These are phyloP conservation scores for Thyridium curvatum DNA, from an alignment of 2,329 filamentous ascomycete genomes.

Conservation along the genomic window DNA sequence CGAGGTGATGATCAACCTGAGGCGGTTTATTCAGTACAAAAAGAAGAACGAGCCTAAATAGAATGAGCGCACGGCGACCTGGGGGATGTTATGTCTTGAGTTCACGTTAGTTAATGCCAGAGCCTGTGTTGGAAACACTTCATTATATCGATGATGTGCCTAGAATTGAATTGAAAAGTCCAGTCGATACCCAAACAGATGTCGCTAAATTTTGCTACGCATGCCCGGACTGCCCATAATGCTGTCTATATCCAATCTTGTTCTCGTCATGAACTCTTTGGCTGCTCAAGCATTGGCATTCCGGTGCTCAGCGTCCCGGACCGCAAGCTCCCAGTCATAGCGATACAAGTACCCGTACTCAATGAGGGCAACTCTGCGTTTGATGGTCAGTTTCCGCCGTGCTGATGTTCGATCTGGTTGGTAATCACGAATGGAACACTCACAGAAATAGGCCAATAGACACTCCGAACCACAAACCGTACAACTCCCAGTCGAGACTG, in stretches of 20 bases:
- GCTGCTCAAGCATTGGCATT: constrained; percentile 23
- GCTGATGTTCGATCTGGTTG: neutral
- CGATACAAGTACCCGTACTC: constrained; percentile 46
- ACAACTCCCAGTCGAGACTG: constrained; percentile 67
- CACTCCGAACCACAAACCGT: constrained; percentile 76
- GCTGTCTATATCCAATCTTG: too few relatives aligned
- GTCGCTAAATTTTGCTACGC: too few relatives aligned
- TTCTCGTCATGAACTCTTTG: too few relatives aligned
- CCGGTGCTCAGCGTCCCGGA: constrained; percentile 43
- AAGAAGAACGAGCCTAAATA: constrained; percentile 41
- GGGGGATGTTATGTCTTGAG: too few relatives aligned
- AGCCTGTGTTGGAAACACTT: too few relatives aligned
- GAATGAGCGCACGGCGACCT: constrained; percentile 1
- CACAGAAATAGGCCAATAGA: constrained; percentile 63
- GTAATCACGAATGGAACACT: constrained; percentile 19
- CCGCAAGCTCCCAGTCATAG: constrained; percentile 49
- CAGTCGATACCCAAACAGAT: too few relatives aligned
- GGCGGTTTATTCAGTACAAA: constrained; percentile 59
- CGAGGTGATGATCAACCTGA: constrained; percentile 54
- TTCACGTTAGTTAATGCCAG: too few relatives aligned
- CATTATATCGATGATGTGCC: too few relatives aligned
- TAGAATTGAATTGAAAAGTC: too few relatives aligned
- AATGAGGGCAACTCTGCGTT: constrained; percentile 39
- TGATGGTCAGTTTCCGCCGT: constrained; percentile 6
- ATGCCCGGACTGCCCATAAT: too few relatives aligned